phyloP scores from a whole-genome alignment of 768 basidiomycete genomes.

The Russula griseocarnosa region DNA sequence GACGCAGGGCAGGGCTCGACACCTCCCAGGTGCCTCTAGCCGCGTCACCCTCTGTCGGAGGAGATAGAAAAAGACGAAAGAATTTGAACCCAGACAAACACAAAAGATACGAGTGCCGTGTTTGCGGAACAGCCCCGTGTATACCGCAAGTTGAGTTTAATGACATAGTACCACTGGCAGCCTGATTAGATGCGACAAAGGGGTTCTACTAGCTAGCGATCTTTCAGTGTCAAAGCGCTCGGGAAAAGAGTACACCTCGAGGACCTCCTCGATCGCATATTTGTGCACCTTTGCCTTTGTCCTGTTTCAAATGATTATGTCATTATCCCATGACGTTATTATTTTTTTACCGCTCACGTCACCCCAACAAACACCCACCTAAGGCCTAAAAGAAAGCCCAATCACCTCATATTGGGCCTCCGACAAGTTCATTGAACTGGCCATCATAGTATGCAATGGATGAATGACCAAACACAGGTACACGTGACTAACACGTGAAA shows the following conservation, averaged over 20 bases:
- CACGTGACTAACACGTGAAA: too few relatives aligned
- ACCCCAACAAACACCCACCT: too few relatives aligned
- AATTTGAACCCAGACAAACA: neutral
- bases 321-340: too few relatives aligned
- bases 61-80: neutral
- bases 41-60: neutral
- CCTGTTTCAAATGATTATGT: too few relatives aligned
- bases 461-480: too few relatives aligned
- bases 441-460: too few relatives aligned
- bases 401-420: too few relatives aligned
- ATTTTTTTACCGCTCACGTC: too few relatives aligned
- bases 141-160: neutral
- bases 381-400: too few relatives aligned
- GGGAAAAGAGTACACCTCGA: neutral
- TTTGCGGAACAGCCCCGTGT: neutral
- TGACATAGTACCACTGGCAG: too few relatives aligned
- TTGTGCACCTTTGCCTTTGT: neutral
- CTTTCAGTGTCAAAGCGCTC: neutral
- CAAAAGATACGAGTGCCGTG: neutral
- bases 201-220: neutral
- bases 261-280: neutral
- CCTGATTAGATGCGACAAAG: neutral
- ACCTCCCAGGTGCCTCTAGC: neutral
- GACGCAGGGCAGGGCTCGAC: neutral
- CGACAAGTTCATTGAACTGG: too few relatives aligned